These are phyloP conservation scores for Zanthoxylum bungeanum DNA, from an alignment of 345 rosid species.

Conservation along the genomic window DNA sequence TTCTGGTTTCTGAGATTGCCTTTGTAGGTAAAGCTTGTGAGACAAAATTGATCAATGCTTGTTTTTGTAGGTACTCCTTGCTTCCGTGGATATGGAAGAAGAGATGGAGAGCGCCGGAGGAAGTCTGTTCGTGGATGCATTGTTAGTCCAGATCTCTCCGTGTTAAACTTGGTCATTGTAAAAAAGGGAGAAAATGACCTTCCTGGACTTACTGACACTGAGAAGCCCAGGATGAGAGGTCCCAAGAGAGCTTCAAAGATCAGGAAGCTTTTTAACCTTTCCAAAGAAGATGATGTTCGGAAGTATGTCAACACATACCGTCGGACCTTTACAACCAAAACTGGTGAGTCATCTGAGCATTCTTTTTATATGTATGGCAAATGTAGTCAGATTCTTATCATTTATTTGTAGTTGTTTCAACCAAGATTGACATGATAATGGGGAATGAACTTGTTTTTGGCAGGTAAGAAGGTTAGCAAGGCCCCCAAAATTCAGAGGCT, in stretches of 20 bases:
- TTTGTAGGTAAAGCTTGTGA: slow-evolving; percentile 53
- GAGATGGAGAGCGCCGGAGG: slow-evolving; percentile 77
- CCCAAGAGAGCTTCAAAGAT: no score
- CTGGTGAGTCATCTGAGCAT: neutral
- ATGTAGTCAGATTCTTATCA: no score
- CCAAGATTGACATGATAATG: no score
- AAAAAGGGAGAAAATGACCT: slow-evolving; percentile 59
- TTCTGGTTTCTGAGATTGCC: slow-evolving; percentile 30
- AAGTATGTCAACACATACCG: neutral
- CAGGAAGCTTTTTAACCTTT: no score
- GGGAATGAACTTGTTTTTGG: neutral
- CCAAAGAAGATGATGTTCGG: no score
- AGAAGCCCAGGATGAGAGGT: neutral
- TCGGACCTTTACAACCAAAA: neutral
- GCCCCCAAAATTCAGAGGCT: neutral
- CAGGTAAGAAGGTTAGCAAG: neutral
- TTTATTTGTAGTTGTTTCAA: no score
- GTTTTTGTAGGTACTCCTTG: no score
- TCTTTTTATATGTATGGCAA: no score
- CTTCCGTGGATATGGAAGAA: no score
- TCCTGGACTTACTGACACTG: neutral
- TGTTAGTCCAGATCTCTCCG: slow-evolving; percentile 79
- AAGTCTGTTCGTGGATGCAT: slow-evolving; percentile 94
- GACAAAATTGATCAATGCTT: neutral
- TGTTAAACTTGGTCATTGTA: no score